phyloP scores from a whole-genome alignment of 108 stramenopile genomes.

The Skeletonema costatum region DNA sequence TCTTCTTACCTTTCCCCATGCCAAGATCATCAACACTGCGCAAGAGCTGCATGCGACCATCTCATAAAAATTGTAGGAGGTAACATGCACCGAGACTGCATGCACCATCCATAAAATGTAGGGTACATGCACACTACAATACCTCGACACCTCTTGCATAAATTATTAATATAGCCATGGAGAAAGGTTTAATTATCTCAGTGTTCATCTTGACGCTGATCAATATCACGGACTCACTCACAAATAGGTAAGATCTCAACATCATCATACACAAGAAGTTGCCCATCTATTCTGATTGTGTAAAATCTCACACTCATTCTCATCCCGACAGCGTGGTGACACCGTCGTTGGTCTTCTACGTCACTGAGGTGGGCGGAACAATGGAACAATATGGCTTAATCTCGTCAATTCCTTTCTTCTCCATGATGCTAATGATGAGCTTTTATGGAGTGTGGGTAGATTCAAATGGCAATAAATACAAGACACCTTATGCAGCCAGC shows the following conservation, averaged over 20 bases:
- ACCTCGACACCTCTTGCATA: no score
- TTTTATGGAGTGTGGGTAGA: slow-evolving; percentile 29
- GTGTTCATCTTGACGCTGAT: slow-evolving; percentile 3
- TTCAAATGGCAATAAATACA: slow-evolving; percentile 26
- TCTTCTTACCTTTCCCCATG: no score
- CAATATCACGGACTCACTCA: slow-evolving; percentile 24
- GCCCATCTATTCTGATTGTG: no score
- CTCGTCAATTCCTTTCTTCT: slow-evolving; percentile 9
- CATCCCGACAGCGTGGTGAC: slow-evolving; percentile 1
- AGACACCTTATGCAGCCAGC: slow-evolving; percentile 8
- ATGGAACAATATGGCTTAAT: slow-evolving; percentile 34
- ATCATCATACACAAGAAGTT: no score
- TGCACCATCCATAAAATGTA: no score
- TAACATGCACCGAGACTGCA: no score
- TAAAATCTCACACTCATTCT: no score
- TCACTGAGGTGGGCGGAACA: slow-evolving; percentile 23
- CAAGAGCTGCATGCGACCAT: neutral
- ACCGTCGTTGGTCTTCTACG: slow-evolving; percentile 32
- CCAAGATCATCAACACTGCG: no score
- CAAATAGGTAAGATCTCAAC: neutral
- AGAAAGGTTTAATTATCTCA: slow-evolving; percentile 3
- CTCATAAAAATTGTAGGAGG: no score
- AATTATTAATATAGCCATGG: neutral
- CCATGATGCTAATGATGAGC: slow-evolving; percentile 10
- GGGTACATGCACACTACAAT: no score